Evolutionary conservation across 2,329 filamentous ascomycete species (phyloP).

Genomic region (Phialocephala sp.): DNA sequence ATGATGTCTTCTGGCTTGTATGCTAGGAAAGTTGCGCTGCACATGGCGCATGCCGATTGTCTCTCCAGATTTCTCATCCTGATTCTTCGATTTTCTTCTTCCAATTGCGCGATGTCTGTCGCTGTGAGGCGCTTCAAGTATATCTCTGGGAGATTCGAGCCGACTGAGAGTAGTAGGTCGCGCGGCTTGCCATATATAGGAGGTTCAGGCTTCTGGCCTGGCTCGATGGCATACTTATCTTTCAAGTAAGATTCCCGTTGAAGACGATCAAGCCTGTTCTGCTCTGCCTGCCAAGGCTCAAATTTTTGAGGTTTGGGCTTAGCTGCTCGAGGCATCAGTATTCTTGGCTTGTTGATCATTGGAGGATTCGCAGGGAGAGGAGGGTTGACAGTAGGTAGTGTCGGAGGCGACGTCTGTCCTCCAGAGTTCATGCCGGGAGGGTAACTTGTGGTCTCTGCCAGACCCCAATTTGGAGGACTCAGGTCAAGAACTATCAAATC

Average conservation of each 20-base stretch:
- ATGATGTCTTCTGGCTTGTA: conserved; percentile 28
- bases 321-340: conserved; percentile 23
- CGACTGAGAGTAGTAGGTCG: conserved; percentile 28
- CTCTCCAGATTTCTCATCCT: conserved; percentile 36
- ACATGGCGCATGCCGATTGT: conserved; percentile 32
- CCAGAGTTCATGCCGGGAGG: not conserved
- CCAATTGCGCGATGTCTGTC: conserved; percentile 33
- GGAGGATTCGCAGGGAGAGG: not conserved
- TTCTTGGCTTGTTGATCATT: conserved; percentile 31
- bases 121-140: conserved; percentile 34
- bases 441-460: not conserved
- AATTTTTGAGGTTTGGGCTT: conserved; percentile 24
- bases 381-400: not conserved
- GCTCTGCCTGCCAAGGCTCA: conserved; percentile 30
- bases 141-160: conserved; percentile 31
- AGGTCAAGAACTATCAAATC: not conserved
- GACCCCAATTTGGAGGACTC: not conserved
- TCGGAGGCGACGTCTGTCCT: not conserved
- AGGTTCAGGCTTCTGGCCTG: conserved; percentile 33
- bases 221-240: conserved; percentile 37
- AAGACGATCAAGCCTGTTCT: conserved; percentile 29
- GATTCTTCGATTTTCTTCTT: conserved; percentile 33
- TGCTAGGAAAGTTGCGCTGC: conserved; percentile 24
- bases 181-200: conserved; percentile 31
- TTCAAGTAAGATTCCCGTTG: conserved; percentile 32